Evolutionary conservation across 352 stramenopile species (phyloP).

Genomic region (Elongisporangium anandrum): DNA sequence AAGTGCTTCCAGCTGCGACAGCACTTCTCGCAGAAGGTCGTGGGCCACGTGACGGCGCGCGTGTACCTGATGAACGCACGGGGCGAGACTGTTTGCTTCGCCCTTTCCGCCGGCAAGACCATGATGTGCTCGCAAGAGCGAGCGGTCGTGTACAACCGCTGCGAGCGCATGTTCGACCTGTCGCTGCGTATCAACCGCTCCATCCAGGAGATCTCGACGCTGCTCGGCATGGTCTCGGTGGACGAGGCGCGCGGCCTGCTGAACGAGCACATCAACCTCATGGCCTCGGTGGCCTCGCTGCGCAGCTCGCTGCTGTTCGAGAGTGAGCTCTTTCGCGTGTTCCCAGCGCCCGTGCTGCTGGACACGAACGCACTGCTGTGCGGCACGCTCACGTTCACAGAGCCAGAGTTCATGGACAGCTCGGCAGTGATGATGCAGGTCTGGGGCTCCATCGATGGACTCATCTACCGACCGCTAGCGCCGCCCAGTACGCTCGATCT

Average conservation of each 20-base stretch:
- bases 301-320: slow-evolving; percentile 79
- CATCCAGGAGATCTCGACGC: slow-evolving; percentile 83
- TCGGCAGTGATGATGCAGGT: slow-evolving; percentile 86
- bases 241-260: slow-evolving; percentile 70
- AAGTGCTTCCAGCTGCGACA: slow-evolving; percentile 60
- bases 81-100: slow-evolving; percentile 68
- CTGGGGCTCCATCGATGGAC: slow-evolving; percentile 75
- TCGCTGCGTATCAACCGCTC: slow-evolving; percentile 85
- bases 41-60: slow-evolving; percentile 51
- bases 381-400: slow-evolving; percentile 49
- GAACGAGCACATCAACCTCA: slow-evolving; percentile 84
- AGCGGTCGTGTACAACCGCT: slow-evolving; percentile 77
- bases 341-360: slow-evolving; percentile 70
- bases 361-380: slow-evolving; percentile 74
- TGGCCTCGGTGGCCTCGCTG: slow-evolving; percentile 74
- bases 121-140: slow-evolving; percentile 80
- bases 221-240: slow-evolving; percentile 78
- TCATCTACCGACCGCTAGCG: slow-evolving; percentile 77
- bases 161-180: slow-evolving; percentile 84
- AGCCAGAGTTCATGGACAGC: slow-evolving; percentile 49
- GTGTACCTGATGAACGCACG: slow-evolving; percentile 84
- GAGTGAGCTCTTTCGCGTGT: slow-evolving; percentile 83
- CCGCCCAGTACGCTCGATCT: slow-evolving; percentile 52
- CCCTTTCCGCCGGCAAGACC: slow-evolving; percentile 36
- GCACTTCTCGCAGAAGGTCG: slow-evolving; percentile 57